Evolutionary conservation across 257 asterid species (phyloP).

Genomic region (Solanum lycopersicoides): DNA sequence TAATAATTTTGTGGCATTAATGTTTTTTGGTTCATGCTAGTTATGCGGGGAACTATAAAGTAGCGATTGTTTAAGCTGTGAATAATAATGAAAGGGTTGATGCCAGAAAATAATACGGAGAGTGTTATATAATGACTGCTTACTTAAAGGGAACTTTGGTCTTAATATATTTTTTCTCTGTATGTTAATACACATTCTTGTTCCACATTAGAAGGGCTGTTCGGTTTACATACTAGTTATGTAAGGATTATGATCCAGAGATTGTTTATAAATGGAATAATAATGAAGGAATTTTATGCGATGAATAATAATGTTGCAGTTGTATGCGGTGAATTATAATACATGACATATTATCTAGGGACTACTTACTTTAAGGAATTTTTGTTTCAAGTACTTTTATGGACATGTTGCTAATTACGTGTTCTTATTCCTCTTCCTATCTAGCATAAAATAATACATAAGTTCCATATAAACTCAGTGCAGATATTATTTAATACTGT

Average conservation of each 20-base stretch:
- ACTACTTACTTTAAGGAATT: not conserved
- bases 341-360: not conserved
- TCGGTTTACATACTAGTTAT: not conserved
- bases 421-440: not conserved
- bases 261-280: not conserved
- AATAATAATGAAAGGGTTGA: not conserved
- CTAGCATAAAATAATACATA: not conserved
- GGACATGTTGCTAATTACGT: not conserved
- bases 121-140: not conserved
- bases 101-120: not conserved
- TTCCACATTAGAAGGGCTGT: not conserved
- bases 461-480: not conserved
- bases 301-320: not conserved
- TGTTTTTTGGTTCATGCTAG: not conserved
- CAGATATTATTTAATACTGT: not conserved
- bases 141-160: not conserved
- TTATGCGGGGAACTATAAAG: not conserved
- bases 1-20: not conserved
- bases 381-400: not conserved
- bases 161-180: not conserved
- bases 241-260: not conserved
- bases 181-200: not conserved
- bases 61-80: not conserved
- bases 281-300: not conserved
- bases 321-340: not conserved